A percentile compares a stretch with the other conserved stretches of the same genome.
phyloP scores from a whole-genome alignment of 805 yeast species.

The Spathaspora hagerdaliae region DNA sequence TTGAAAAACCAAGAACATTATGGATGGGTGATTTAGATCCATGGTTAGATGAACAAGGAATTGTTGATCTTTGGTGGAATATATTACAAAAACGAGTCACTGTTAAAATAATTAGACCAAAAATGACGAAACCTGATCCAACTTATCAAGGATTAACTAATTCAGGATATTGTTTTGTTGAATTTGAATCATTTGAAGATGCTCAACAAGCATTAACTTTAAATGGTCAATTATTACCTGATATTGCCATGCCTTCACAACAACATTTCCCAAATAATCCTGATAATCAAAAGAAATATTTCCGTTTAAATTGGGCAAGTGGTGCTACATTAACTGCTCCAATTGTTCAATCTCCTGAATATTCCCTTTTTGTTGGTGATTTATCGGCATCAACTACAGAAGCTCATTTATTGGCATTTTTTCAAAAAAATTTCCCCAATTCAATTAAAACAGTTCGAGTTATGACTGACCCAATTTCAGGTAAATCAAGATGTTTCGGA shows the following conservation, averaged over 20 bases:
- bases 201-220: constrained; percentile 66
- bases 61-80: constrained; percentile 54
- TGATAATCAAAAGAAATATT: constrained; percentile 53
- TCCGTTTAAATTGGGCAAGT: constrained; percentile 79
- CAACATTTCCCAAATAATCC: constrained; percentile 37
- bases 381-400: constrained; percentile 75
- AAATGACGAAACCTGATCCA: constrained; percentile 17
- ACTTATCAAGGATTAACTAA: constrained; percentile 26
- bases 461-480: constrained; percentile 81
- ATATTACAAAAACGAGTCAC: constrained; percentile 51
- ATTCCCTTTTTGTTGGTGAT: constrained; percentile 79
- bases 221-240: constrained; percentile 65
- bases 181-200: constrained; percentile 63
- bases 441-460: constrained; percentile 78
- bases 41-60: constrained; percentile 64
- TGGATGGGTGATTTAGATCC: constrained; percentile 92
- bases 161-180: constrained; percentile 74
- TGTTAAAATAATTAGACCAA: constrained; percentile 63
- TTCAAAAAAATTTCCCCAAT: constrained; percentile 58
- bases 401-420: constrained; percentile 69
- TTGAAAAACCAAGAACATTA: constrained; percentile 60
- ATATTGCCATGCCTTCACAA: constrained; percentile 45
- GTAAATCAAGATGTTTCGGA: constrained; percentile 75
- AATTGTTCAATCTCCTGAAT: constrained; percentile 71
- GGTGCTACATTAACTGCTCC: constrained; percentile 72